Percentiles rank a stretch among this genome's conserved stretches.
phyloP scores from a whole-genome alignment of 1,284 basidiomycete species.

The Trichosporon ovoides region DNA sequence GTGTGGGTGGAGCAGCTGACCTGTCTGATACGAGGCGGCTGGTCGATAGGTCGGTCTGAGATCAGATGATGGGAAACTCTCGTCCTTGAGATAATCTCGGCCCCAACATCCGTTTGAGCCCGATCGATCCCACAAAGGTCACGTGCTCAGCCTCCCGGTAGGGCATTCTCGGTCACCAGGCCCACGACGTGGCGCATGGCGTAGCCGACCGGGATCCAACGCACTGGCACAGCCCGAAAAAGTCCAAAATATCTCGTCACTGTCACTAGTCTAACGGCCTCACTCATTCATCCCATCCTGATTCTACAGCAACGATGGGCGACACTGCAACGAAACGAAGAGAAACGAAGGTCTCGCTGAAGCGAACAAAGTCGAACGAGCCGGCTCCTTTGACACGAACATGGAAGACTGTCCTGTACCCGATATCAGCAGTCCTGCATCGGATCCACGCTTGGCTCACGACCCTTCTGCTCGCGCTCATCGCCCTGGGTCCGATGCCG shows the following conservation, averaged over 20 bases:
- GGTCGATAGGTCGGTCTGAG: not conserved
- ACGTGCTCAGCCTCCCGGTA: not conserved
- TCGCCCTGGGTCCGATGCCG: constrained; percentile 79
- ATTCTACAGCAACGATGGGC: not conserved
- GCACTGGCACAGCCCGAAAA: no score
- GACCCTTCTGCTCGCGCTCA: constrained; percentile 57
- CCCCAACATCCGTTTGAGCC: not conserved
- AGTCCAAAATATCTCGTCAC: not conserved
- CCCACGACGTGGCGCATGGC: no score
- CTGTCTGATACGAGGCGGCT: not conserved
- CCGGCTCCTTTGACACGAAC: not conserved
- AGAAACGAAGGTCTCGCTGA: not conserved
- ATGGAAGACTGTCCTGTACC: constrained; percentile 11
- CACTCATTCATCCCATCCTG: not conserved
- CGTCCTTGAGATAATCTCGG: not conserved
- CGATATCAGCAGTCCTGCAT: constrained; percentile 29
- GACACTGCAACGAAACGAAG: not conserved
- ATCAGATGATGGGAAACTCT: not conserved
- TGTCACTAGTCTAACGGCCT: not conserved
- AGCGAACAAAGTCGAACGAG: not conserved
- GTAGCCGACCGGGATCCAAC: no score
- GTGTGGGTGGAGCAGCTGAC: constrained; percentile 1
- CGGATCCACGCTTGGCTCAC: constrained; percentile 37
- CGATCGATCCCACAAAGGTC: not conserved
- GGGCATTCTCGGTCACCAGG: no score